These are phyloP conservation scores for Canna indica DNA, from an alignment of 176 grass and related monocot species.

Conservation along the genomic window DNA sequence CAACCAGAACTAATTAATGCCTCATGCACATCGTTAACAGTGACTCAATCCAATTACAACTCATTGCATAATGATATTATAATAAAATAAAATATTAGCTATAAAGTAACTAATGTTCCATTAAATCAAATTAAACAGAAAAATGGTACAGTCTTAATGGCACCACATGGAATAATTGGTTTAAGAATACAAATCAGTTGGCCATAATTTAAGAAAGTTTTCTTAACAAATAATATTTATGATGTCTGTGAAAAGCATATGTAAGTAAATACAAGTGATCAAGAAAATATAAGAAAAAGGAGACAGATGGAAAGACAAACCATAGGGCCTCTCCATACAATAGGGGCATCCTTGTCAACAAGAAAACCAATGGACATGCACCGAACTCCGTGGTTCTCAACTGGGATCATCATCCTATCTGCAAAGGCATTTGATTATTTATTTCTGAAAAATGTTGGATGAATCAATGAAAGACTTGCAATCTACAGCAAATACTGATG, in stretches of 20 bases:
- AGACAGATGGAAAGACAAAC: conserved; percentile 55
- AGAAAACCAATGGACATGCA: conserved; percentile 99
- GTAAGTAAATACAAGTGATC: background rate
- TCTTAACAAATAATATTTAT: background rate
- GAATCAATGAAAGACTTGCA: background rate
- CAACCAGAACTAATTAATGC: no score
- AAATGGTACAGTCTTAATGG: background rate
- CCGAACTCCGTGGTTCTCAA: conserved; percentile 72
- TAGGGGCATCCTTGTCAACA: conserved; percentile 81
- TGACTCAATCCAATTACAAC: no score
- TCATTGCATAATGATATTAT: no score
- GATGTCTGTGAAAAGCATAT: background rate
- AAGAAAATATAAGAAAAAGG: conserved; percentile 3
- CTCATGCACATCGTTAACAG: no score
- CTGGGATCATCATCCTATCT: conserved; percentile 97
- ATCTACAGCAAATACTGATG: background rate
- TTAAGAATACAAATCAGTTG: background rate
- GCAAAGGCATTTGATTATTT: conserved; percentile 1
- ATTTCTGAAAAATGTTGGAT: background rate
- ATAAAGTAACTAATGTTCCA: background rate
- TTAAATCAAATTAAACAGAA: background rate
- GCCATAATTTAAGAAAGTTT: background rate
- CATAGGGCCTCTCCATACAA: conserved; percentile 99
- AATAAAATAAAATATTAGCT: background rate
- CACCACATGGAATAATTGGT: background rate